phyloP scores from a whole-genome alignment of 2,329 filamentous ascomycete genomes.

The Calonectria henricotiae region DNA sequence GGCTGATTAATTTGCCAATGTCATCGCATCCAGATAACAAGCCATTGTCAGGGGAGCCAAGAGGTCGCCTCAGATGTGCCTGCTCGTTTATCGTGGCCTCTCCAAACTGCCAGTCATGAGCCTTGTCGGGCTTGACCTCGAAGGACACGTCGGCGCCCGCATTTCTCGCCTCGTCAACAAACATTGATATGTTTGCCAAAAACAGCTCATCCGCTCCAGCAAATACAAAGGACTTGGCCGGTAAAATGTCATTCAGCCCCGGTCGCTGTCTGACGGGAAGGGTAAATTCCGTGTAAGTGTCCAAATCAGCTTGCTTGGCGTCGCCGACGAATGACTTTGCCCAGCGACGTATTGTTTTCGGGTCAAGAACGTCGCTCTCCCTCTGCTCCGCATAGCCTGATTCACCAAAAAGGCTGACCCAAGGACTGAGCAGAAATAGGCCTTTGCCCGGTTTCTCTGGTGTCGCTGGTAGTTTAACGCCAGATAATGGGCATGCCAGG shows the following conservation, averaged over 20 bases:
- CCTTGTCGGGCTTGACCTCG: background rate
- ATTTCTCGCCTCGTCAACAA: background rate
- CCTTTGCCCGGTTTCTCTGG: background rate
- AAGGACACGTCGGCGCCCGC: background rate
- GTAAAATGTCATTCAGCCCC: background rate
- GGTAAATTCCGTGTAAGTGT: background rate
- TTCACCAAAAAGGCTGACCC: slow-evolving; percentile 1
- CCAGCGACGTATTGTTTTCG: background rate
- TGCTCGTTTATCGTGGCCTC: background rate
- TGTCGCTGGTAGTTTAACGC: background rate
- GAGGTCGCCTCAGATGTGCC: background rate
- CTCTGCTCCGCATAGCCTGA: background rate
- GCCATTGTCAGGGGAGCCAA: background rate
- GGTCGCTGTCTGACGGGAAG: background rate
- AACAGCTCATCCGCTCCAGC: slow-evolving; percentile 9
- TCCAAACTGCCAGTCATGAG: background rate
- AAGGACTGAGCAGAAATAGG: slow-evolving; percentile 1
- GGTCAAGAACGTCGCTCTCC: background rate
- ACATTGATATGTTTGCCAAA: background rate
- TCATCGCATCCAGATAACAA: background rate
- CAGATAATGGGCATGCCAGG: background rate
- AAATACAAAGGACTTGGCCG: background rate
- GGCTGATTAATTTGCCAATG: background rate
- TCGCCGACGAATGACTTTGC: background rate
- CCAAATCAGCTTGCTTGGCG: background rate